Evolutionary conservation across 805 yeast species (phyloP).

Genomic region (Blastobotrys robertii): DNA sequence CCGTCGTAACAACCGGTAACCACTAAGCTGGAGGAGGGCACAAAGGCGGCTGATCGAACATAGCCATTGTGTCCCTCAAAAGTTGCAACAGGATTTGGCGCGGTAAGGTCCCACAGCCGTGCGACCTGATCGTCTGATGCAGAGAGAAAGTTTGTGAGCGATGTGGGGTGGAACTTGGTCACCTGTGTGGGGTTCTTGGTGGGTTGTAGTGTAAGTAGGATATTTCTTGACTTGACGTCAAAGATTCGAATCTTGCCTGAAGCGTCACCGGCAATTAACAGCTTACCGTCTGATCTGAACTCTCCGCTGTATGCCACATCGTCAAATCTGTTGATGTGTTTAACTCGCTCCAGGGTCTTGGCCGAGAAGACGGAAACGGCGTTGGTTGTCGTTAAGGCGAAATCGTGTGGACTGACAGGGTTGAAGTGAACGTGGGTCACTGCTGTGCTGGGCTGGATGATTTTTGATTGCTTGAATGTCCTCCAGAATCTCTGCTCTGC

Average conservation of each 20-base stretch:
- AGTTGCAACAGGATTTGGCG: conserved; percentile 62
- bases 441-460: conserved; percentile 89
- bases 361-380: conserved; percentile 88
- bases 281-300: conserved; percentile 82
- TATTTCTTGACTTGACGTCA: conserved; percentile 71
- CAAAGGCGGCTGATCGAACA: conserved; percentile 69
- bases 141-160: conserved; percentile 65
- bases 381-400: conserved; percentile 87
- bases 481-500: conserved; percentile 95
- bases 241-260: conserved; percentile 86
- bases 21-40: conserved; percentile 68
- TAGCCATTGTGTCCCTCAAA: conserved; percentile 79
- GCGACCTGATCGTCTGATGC: conserved; percentile 88
- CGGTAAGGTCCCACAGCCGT: conserved; percentile 80
- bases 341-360: conserved; percentile 84
- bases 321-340: conserved; percentile 78
- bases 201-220: conserved; percentile 73
- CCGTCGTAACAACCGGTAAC: conserved; percentile 96
- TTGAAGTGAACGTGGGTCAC: conserved; percentile 82
- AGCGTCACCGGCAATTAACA: conserved; percentile 91
- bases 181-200: conserved; percentile 86
- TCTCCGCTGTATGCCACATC: conserved; percentile 83
- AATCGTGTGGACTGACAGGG: conserved; percentile 78
- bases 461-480: conserved; percentile 72
- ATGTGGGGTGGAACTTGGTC: conserved; percentile 78